Evolutionary conservation across 2,329 filamentous ascomycete genomes (phyloP).

Genomic region (Canariomyces notabilis): DNA sequence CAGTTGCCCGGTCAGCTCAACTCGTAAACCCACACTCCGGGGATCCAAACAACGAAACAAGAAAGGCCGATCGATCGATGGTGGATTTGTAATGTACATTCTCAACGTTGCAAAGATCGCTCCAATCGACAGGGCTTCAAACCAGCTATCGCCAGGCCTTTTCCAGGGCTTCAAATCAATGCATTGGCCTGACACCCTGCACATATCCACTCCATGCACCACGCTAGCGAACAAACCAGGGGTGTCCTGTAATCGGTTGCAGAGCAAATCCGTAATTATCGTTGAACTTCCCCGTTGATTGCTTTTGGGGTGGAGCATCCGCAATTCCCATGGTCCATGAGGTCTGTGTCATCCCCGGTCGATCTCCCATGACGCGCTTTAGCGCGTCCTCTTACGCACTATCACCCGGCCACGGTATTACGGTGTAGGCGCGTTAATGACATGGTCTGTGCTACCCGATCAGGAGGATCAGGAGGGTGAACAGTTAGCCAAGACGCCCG

Average conservation of each 20-base stretch:
- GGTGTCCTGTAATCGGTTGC: background rate
- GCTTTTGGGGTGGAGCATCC: conserved; percentile 9
- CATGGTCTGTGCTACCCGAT: background rate
- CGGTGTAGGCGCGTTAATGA: background rate
- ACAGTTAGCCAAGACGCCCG: conserved; percentile 13
- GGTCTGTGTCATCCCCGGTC: conserved; percentile 6
- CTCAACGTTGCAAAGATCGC: no score
- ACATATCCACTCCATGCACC: no score
- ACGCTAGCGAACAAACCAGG: conserved; percentile 1
- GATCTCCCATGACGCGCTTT: conserved; percentile 1
- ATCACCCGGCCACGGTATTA: conserved; percentile 5
- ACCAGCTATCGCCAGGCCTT: no score
- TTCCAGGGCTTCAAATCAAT: no score
- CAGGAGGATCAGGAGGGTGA: conserved; percentile 1
- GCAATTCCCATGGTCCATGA: conserved; percentile 6
- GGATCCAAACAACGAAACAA: no score
- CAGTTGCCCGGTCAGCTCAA: no score
- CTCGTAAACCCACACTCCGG: no score
- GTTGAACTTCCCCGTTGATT: conserved; percentile 12
- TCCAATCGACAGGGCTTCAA: no score
- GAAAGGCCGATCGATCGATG: no score
- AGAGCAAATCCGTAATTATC: background rate
- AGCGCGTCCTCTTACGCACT: conserved; percentile 3
- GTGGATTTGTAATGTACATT: no score
- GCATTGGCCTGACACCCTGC: no score